Evolutionary conservation across 768 basidiomycete genomes (phyloP).

Genomic region (Boletus pseudo-olivaceus): DNA sequence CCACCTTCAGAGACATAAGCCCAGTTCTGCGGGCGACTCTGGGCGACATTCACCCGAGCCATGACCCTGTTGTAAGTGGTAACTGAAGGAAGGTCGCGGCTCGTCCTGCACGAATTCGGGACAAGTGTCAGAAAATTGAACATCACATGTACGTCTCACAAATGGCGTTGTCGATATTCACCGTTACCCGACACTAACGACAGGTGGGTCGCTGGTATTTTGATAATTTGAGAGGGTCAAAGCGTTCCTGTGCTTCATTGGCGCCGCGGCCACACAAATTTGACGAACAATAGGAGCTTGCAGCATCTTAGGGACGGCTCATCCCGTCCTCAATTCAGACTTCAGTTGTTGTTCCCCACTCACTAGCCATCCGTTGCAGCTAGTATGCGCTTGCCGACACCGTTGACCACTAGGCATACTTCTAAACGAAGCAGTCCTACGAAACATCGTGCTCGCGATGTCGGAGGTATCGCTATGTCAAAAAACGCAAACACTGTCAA

Average conservation of each 20-base stretch:
- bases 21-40: constrained; percentile 58
- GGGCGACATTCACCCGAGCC: constrained; percentile 15
- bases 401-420: constrained; percentile 4
- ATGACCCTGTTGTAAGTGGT: constrained; percentile 1
- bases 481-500: constrained; percentile 9
- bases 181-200: too few relatives aligned
- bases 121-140: neutral
- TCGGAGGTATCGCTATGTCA: neutral
- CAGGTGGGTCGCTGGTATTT: too few relatives aligned
- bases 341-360: neutral
- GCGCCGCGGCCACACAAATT: neutral
- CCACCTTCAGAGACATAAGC: constrained; percentile 90
- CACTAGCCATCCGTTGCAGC: neutral
- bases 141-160: neutral
- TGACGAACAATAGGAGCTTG: constrained; percentile 20
- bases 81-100: neutral
- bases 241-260: constrained; percentile 1
- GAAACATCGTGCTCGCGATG: constrained; percentile 15
- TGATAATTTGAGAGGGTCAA: constrained; percentile 1
- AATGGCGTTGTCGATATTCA: neutral
- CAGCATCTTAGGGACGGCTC: neutral
- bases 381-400: constrained; percentile 18
- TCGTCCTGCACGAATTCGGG: neutral
- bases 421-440: constrained; percentile 1
- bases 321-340: neutral